These are phyloP conservation scores for Stephania japonica DNA, from an alignment of 164 flowering plant genomes.

Conservation along the genomic window DNA sequence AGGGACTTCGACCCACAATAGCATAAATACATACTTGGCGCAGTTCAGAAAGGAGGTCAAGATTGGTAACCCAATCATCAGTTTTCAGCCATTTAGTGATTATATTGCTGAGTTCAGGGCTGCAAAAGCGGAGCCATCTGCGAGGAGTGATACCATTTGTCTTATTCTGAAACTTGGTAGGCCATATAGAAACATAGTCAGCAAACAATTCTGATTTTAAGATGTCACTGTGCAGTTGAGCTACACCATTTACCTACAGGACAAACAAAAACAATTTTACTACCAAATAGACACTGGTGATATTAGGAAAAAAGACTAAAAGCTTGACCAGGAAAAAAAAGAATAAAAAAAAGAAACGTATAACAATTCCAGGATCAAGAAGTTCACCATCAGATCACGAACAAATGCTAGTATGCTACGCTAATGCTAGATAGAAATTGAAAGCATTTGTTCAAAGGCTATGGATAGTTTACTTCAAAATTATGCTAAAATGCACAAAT, in stretches of 20 bases:
- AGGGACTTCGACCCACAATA: not conserved
- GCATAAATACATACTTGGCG: conserved; percentile 45
- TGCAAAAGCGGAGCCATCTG: conserved; percentile 92
- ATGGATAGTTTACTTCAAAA: not conserved
- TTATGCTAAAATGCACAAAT: not conserved
- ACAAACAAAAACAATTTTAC: not conserved
- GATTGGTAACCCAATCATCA: conserved; percentile 83
- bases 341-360: not conserved
- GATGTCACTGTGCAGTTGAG: conserved; percentile 92
- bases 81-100: conserved; percentile 93
- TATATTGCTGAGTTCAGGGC: conserved; percentile 79
- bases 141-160: conserved; percentile 99
- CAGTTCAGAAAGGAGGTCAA: conserved; percentile 66
- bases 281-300: not conserved
- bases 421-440: not conserved
- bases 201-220: conserved; percentile 79
- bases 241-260: conserved; percentile 94
- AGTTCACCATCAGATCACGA: too few relatives aligned
- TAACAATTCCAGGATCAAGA: not conserved
- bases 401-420: too few relatives aligned
- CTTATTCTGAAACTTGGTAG: conserved; percentile 88
- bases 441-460: not conserved
- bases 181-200: conserved; percentile 94
- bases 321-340: not conserved
- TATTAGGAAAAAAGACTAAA: not conserved